A percentile compares a stretch with the other conserved stretches of the same genome.
phyloP scores from a whole-genome alignment of 2,329 filamentous ascomycete species.

The Aspergillus brasiliensis region DNA sequence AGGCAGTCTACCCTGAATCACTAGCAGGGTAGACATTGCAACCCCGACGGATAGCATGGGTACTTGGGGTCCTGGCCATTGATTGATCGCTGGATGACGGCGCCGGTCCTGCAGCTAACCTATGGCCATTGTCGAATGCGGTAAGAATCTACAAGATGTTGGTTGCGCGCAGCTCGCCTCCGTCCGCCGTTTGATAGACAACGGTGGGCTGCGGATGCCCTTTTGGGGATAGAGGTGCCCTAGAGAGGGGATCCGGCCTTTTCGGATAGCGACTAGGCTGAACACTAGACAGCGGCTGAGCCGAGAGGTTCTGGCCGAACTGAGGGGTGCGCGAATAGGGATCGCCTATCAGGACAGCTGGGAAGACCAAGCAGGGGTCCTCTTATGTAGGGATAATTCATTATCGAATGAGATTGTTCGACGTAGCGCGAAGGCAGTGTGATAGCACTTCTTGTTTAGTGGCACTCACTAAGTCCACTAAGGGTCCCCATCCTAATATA shows the following conservation, averaged over 20 bases:
- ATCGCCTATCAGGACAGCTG: no score
- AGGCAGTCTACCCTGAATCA: background rate
- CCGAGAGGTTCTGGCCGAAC: background rate
- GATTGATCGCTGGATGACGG: background rate
- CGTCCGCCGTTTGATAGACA: background rate
- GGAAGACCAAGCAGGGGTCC: no score
- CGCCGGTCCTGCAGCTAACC: no score
- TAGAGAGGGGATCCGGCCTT: background rate
- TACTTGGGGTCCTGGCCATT: background rate
- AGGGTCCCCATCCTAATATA: no score
- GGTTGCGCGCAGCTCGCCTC: background rate
- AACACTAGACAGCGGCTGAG: background rate
- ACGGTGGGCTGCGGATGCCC: background rate
- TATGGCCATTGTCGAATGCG: no score
- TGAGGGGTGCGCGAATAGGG: no score
- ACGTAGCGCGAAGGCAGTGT: no score
- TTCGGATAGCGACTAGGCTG: background rate
- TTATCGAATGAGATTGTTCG: no score
- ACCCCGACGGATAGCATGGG: background rate
- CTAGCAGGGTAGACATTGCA: background rate
- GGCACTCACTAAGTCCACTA: no score
- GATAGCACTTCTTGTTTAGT: no score
- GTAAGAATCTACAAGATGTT: background rate
- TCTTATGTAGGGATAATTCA: no score
- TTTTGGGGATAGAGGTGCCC: background rate